phyloP scores from a whole-genome alignment of 2,329 filamentous ascomycete genomes.

The Fusarium liriodendri region DNA sequence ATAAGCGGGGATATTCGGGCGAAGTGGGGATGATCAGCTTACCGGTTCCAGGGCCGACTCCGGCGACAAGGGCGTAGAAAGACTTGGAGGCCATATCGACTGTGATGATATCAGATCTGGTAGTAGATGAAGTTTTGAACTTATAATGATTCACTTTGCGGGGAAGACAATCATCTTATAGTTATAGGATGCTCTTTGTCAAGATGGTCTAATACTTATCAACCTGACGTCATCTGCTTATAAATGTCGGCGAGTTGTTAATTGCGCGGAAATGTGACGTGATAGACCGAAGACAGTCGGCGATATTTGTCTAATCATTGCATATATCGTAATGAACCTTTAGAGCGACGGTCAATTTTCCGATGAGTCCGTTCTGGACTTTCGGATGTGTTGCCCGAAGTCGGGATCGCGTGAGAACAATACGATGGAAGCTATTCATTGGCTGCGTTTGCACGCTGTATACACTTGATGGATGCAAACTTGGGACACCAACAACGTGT shows the following conservation, averaged over 20 bases:
- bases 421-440: not conserved
- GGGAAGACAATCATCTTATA: not conserved
- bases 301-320: not conserved
- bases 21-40: slow-evolving; percentile 4
- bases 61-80: slow-evolving; percentile 76
- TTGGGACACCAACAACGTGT: not conserved
- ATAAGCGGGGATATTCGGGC: slow-evolving; percentile 1
- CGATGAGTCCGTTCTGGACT: not conserved
- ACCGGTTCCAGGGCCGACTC: slow-evolving; percentile 77
- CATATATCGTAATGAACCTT: not conserved
- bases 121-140: not conserved
- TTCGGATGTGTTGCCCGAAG: not conserved
- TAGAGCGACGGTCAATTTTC: not conserved
- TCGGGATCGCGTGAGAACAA: not conserved
- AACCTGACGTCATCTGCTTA: slow-evolving; percentile 36
- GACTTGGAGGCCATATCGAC: slow-evolving; percentile 35
- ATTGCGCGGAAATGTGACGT: not conserved
- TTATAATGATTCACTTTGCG: not conserved
- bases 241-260: slow-evolving; percentile 22
- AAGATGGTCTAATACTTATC: slow-evolving; percentile 8
- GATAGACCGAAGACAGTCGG: not conserved
- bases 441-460: too few relatives aligned
- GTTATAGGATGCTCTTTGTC: not conserved
- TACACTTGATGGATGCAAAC: not conserved
- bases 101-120: not conserved